A percentile compares a stretch with the other conserved stretches of the same genome.
phyloP scores from a whole-genome alignment of 441 rosid genomes.

The Bocquillonia castaneifolia region DNA sequence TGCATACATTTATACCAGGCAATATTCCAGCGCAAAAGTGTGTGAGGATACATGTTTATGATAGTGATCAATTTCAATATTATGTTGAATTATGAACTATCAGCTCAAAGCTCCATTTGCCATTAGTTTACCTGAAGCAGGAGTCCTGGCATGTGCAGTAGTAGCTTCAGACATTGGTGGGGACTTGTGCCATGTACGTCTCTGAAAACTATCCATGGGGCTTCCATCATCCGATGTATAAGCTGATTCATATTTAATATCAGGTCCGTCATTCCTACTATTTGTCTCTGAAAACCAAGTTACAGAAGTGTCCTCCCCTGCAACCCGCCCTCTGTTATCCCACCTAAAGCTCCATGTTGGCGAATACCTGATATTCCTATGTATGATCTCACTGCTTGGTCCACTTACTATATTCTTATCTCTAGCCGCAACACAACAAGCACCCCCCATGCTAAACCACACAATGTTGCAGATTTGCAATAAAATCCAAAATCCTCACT shows the following conservation, averaged over 20 bases:
- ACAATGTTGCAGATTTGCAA: constrained; percentile 20
- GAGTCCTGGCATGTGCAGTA: constrained; percentile 34
- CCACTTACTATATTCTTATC: constrained; percentile 71
- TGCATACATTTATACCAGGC: neutral
- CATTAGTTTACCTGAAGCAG: constrained; percentile 50
- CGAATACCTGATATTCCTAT: constrained; percentile 64
- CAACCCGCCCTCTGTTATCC: constrained; percentile 95
- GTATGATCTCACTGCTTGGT: constrained; percentile 56
- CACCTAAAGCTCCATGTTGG: constrained; percentile 93
- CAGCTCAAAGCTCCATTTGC: neutral
- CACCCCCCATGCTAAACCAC: constrained; percentile 68
- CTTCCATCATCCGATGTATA: constrained; percentile 68
- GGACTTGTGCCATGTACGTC: constrained; percentile 61
- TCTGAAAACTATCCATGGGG: constrained; percentile 49
- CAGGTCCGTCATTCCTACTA: constrained; percentile 50
- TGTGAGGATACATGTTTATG: neutral
- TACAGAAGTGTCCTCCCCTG: constrained; percentile 84
- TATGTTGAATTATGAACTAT: constrained; percentile 4
- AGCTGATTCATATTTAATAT: constrained; percentile 52
- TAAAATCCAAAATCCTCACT: constrained; percentile 20
- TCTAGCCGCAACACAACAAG: constrained; percentile 90
- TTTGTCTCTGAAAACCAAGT: constrained; percentile 70
- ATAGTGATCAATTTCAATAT: constrained; percentile 4
- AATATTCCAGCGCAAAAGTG: neutral
- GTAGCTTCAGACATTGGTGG: constrained; percentile 51